A percentile compares a stretch with the other conserved stretches of the same genome.
Evolutionary conservation across 2,329 filamentous ascomycete species (phyloP).

Genomic region (Fusarium sp.): DNA sequence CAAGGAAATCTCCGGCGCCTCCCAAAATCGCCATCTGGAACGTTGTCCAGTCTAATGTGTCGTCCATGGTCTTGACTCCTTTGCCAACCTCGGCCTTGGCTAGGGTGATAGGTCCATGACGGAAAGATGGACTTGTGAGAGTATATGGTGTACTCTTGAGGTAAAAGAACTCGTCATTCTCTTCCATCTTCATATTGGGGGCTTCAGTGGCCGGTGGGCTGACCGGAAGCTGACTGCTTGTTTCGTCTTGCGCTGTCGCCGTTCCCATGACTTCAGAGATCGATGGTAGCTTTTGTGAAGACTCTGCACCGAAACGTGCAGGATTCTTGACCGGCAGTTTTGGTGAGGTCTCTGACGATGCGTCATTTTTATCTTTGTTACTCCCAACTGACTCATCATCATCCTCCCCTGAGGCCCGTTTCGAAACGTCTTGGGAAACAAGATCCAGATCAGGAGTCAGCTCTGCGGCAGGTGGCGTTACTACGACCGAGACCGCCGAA

Average conservation of each 20-base stretch:
- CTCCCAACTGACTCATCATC: slow-evolving; percentile 9
- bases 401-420: neutral
- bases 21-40: slow-evolving; percentile 73
- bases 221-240: slow-evolving; percentile 2
- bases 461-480: slow-evolving; percentile 8
- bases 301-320: slow-evolving; percentile 21
- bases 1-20: slow-evolving; percentile 62
- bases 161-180: slow-evolving; percentile 58
- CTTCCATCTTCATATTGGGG: slow-evolving; percentile 39
- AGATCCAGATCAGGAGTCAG: slow-evolving; percentile 34
- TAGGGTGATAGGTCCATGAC: slow-evolving; percentile 66
- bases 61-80: slow-evolving; percentile 54
- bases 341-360: neutral
- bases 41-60: slow-evolving; percentile 68
- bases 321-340: slow-evolving; percentile 36
- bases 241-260: slow-evolving; percentile 11
- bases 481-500: slow-evolving; percentile 1
- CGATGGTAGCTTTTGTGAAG: slow-evolving; percentile 30
- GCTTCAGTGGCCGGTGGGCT: neutral
- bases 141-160: slow-evolving; percentile 60
- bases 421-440: slow-evolving; percentile 39
- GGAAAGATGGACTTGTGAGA: slow-evolving; percentile 58
- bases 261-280: slow-evolving; percentile 40
- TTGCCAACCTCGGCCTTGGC: slow-evolving; percentile 54
- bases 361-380: slow-evolving; percentile 1